These are phyloP conservation scores for Emiliania huxleyi DNA, from an alignment of 78 protist species.

Conservation along the genomic window DNA sequence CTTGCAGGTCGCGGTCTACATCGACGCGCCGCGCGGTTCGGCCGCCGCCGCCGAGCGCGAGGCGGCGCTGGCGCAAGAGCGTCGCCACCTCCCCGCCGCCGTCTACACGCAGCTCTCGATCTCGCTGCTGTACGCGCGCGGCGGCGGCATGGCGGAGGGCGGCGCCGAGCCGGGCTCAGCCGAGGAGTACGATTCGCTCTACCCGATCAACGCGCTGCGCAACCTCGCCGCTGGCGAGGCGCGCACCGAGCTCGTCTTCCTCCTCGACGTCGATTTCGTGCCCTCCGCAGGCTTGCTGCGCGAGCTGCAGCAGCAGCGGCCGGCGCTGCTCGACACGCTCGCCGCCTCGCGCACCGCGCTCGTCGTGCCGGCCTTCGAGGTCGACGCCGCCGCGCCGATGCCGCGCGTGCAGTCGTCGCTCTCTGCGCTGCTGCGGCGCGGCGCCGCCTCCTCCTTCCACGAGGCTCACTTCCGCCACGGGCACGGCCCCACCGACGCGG, in stretches of 20 bases:
- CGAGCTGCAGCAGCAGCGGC: not conserved
- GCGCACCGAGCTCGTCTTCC: conserved; percentile 25
- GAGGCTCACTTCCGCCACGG: not conserved
- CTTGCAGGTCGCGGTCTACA: conserved; percentile 28
- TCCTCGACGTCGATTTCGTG: conserved; percentile 48
- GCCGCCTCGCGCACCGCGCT: not conserved
- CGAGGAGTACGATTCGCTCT: not conserved
- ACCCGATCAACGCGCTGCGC: conserved; percentile 50
- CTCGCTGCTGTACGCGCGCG: not conserved
- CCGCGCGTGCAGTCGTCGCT: not conserved
- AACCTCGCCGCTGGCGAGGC: conserved; percentile 20
- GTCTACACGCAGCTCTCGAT: not conserved
- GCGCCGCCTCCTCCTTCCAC: conserved; percentile 15
- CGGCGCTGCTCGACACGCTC: not conserved
- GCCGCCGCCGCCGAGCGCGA: not conserved
- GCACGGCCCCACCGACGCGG: conserved; percentile 17
- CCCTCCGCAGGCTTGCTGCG: conserved; percentile 3
- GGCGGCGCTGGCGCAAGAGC: not conserved
- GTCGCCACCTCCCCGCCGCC: not conserved
- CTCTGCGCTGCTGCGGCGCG: not conserved
- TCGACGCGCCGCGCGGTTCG: not conserved
- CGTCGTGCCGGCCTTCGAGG: conserved; percentile 33
- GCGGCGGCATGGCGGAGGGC: not conserved
- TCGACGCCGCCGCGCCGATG: not conserved
- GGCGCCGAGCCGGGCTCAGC: not conserved